Evolutionary conservation across 2,329 filamentous ascomycete species (phyloP).

Genomic region (Periconia digitata): DNA sequence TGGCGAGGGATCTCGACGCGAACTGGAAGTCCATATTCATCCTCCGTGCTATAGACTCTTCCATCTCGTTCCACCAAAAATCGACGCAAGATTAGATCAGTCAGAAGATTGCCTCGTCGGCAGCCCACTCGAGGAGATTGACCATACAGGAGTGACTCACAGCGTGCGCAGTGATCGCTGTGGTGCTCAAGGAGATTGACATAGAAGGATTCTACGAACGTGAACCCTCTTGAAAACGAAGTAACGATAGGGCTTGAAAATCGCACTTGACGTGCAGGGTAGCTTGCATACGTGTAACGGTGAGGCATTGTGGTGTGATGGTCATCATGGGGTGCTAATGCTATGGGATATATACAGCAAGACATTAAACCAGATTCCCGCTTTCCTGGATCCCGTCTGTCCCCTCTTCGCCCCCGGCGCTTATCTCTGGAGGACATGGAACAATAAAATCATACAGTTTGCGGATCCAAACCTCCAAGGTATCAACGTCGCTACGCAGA

Average conservation of each 20-base stretch:
- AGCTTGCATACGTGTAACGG: too few relatives aligned
- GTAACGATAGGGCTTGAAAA: constrained; percentile 5
- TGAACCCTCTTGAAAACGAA: constrained; percentile 5
- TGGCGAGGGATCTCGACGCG: background rate
- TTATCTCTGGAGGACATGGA: background rate
- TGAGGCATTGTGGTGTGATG: too few relatives aligned
- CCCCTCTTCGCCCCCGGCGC: too few relatives aligned
- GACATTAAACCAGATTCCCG: too few relatives aligned
- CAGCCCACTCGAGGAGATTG: background rate
- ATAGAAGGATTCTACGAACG: constrained; percentile 2
- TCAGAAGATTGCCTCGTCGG: background rate
- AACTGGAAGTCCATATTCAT: background rate
- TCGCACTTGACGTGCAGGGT: background rate
- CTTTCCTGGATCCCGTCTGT: too few relatives aligned
- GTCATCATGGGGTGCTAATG: too few relatives aligned
- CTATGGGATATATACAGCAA: too few relatives aligned
- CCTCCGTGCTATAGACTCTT: constrained; percentile 1
- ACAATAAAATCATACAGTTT: constrained; percentile 1
- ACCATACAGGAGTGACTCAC: background rate
- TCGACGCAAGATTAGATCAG: background rate
- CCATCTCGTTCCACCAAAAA: constrained; percentile 1
- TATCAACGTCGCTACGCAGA: constrained; percentile 4
- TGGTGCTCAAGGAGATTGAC: constrained; percentile 8
- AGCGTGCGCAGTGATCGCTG: constrained; percentile 1
- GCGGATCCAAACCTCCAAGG: background rate